Conservation (phyloP, 2,329 filamentous ascomycete genomes). For the Neurospora sp. region DNA sequence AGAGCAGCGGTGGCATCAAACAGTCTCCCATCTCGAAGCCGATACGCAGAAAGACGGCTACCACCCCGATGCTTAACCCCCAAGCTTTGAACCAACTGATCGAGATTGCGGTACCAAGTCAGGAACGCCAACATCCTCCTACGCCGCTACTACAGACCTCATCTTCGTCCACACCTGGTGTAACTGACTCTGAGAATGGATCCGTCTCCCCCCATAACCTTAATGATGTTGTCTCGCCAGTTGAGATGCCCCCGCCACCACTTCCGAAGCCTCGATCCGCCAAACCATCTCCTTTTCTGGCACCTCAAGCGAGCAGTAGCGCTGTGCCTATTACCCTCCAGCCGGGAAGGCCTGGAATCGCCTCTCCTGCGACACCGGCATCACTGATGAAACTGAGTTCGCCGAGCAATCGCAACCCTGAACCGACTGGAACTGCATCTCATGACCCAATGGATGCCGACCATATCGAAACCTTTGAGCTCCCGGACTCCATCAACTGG, state of each 20-base stretch:
- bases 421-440: slow-evolving; percentile 24
- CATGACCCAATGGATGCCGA: slow-evolving; percentile 36
- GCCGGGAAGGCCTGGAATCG: slow-evolving; percentile 27
- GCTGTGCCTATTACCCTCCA: slow-evolving; percentile 16
- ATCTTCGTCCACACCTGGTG: slow-evolving; percentile 28
- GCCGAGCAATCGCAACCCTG: slow-evolving; percentile 38
- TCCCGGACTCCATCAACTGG: slow-evolving; percentile 61
- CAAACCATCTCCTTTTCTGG: slow-evolving; percentile 57
- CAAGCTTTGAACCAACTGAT: slow-evolving; percentile 44
- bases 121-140: slow-evolving; percentile 27
- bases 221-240: slow-evolving; percentile 29
- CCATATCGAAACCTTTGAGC: slow-evolving; percentile 47
- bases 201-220: slow-evolving; percentile 55
- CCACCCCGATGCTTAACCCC: slow-evolving; percentile 46
- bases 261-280: slow-evolving; percentile 55
- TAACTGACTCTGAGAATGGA: slow-evolving; percentile 51
- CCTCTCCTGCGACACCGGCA: slow-evolving; percentile 70
- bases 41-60: slow-evolving; percentile 41
- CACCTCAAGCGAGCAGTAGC: slow-evolving; percentile 35
- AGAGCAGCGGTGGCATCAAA: slow-evolving; percentile 42
- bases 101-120: slow-evolving; percentile 18
- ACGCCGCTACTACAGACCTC: slow-evolving; percentile 18
- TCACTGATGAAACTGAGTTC: slow-evolving; percentile 71
- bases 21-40: slow-evolving; percentile 67
- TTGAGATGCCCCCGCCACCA: slow-evolving; percentile 53